Evolutionary conservation across 129 eudicot species (phyloP), one percentile per base, ranked within the genome.

Genomic region (Artemisia annua): DNA sequence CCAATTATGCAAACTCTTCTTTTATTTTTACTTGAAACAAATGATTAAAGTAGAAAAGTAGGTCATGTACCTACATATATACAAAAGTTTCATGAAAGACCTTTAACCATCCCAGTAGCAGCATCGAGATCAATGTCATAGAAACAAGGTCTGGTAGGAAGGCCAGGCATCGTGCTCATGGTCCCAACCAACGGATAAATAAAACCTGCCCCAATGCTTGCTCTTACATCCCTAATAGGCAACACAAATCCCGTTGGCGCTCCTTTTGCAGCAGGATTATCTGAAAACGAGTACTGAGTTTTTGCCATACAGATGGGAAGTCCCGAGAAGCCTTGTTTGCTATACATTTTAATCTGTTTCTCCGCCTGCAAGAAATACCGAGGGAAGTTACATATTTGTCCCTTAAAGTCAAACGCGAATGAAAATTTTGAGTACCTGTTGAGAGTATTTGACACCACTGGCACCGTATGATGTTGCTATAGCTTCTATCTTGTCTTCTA

Each of bases 261-360:
- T 3, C 98, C 98, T 76, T 93, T 93, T 46, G 75, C 83, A 16
- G 92, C 75, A 11, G 96, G 88, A 50, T 82, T 81, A 77, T 93
- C 87, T 0, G 97, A 93, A 74, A 93, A 90, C n/a, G 98, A 87
- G 82, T 89, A 90, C 56, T 93, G 98, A 14, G 98, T 93, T 85
- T 93, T 93, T 11, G 97, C 98, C 96, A 93, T 93, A 84, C 97
- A 93, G 72, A 93, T 93, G 10, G 92, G 96, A 54, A 93, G 81
- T 13, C 71, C 66, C 5, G 91, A 72, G 70, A 93, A 93, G 14
- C 96, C 98, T 86, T 93, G 97, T 69, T 84, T 86, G 61, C 62
- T 89, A 74, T 89, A 93, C 88, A 84, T 89, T 73, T 87, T 88
- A 28, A 93, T 93, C 81, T 93, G 83, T 68, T 93, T 89, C 87